These are phyloP conservation scores for Flammula alnicola DNA, from an alignment of 1,284 basidiomycete genomes.

Conservation along the genomic window DNA sequence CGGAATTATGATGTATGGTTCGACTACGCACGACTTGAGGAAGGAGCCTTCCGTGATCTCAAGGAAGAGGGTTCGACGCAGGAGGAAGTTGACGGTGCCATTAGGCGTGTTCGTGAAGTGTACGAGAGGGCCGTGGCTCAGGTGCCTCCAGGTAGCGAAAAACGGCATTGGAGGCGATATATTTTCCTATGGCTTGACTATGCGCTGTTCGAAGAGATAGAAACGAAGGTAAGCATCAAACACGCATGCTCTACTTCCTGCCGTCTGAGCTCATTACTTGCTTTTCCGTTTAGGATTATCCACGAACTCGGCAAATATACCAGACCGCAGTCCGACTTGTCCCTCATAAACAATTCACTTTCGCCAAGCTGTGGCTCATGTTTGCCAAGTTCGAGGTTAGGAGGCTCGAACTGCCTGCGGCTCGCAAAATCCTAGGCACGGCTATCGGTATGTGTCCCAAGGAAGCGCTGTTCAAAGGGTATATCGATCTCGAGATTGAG, in stretches of 20 bases:
- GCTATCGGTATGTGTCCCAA: constrained; percentile 97
- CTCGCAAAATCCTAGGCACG: constrained; percentile 89
- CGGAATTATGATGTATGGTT: constrained; percentile 99
- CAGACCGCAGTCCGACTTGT: constrained; percentile 89
- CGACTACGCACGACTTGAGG: constrained; percentile 93
- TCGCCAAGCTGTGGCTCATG: constrained; percentile 93
- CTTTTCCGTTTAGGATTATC: constrained; percentile 67
- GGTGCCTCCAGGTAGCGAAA: constrained; percentile 88
- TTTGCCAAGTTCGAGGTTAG: constrained; percentile 95
- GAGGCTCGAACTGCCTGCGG: constrained; percentile 80
- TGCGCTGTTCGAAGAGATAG: constrained; percentile 96
- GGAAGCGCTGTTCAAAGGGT: constrained; percentile 91
- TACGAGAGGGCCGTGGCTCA: constrained; percentile 98
- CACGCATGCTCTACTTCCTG: constrained; percentile 8
- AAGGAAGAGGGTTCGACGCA: constrained; percentile 75
- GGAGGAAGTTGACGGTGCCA: constrained; percentile 65
- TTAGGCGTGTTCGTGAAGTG: constrained; percentile 82
- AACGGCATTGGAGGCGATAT: constrained; percentile 94
- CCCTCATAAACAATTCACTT: constrained; percentile 96
- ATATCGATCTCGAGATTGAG: constrained; percentile 92
- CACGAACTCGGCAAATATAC: constrained; percentile 89
- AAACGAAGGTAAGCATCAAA: constrained; percentile 71
- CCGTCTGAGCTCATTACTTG: constrained; percentile 8
- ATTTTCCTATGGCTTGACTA: constrained; percentile 98
- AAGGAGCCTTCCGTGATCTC: constrained; percentile 80